Percentiles rank a stretch among this genome's conserved stretches.
Evolutionary conservation across 202 grass and related monocot species (phyloP).

Genomic region (Schoenoplectus tabernaemontani): DNA sequence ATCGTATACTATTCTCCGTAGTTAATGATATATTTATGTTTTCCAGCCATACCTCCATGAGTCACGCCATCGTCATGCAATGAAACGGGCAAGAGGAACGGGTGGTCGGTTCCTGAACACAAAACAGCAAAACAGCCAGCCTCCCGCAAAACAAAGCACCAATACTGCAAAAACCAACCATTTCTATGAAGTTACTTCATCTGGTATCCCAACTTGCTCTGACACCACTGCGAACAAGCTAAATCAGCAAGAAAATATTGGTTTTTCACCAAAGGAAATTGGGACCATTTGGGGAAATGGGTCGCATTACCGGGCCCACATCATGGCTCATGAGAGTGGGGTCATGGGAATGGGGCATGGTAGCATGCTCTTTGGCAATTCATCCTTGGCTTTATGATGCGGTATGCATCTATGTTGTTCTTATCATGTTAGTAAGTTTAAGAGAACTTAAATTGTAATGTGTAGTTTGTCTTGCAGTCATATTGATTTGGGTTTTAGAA

Average conservation of each 20-base stretch:
- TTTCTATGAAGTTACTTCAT: constrained; percentile 27
- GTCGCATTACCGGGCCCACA: constrained; percentile 22
- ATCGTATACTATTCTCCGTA: neutral
- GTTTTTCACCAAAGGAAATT: constrained; percentile 21
- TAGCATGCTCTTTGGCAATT: constrained; percentile 62
- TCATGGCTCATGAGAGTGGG: constrained; percentile 29
- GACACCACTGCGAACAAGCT: constrained; percentile 14
- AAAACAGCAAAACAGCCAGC: constrained; percentile 38
- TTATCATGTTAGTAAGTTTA: constrained; percentile 12
- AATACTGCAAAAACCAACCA: constrained; percentile 29
- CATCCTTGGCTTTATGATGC: constrained; percentile 94
- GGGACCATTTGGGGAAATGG: constrained; percentile 3
- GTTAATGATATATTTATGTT: constrained; percentile 1
- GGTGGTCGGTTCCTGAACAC: constrained; percentile 91
- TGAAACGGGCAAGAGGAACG: constrained; percentile 85
- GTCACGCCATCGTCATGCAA: constrained; percentile 85
- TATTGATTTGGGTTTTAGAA: neutral
- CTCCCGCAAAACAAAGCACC: constrained; percentile 21
- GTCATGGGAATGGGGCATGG: constrained; percentile 25
- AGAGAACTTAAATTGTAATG: neutral
- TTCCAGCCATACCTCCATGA: constrained; percentile 97
- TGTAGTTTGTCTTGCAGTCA: neutral
- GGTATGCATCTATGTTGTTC: constrained; percentile 16
- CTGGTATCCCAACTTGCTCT: constrained; percentile 13
- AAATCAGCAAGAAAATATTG: constrained; percentile 31